phyloP scores from a whole-genome alignment of 139 green algal genomes.

The Chlorella sorokiniana region DNA sequence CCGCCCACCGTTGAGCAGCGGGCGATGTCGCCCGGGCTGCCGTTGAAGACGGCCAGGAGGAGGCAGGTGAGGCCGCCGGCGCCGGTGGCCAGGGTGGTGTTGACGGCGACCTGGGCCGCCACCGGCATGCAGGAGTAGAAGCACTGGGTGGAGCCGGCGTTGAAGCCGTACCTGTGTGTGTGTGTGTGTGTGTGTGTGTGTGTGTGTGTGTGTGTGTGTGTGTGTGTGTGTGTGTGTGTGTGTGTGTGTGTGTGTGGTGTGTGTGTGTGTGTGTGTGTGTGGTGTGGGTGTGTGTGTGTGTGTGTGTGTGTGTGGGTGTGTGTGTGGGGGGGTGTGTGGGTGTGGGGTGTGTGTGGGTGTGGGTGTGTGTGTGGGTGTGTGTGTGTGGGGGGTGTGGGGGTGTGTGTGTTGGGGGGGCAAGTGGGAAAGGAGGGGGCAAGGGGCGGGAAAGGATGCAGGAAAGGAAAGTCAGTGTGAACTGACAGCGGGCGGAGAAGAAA shows the following conservation, averaged over 20 bases:
- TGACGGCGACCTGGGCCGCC: constrained; percentile 58
- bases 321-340: background rate
- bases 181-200: background rate
- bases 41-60: constrained; percentile 41
- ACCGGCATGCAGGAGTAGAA: constrained; percentile 44
- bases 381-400: background rate
- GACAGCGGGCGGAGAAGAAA: background rate
- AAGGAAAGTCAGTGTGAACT: background rate
- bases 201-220: background rate
- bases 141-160: constrained; percentile 61
- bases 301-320: background rate
- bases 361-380: background rate
- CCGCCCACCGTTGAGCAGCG: constrained; percentile 52
- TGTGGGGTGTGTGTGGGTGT: background rate
- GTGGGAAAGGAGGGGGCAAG: background rate
- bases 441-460: background rate
- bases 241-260: too few species aligned
- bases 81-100: constrained; percentile 67
- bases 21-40: constrained; percentile 44
- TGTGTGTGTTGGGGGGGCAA: background rate
- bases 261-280: too few species aligned
- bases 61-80: constrained; percentile 64
- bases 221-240: background rate
- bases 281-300: background rate
- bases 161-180: constrained; percentile 73